phyloP scores from a whole-genome alignment of 805 yeast genomes.

The Aciculoconidium aculeatum region DNA sequence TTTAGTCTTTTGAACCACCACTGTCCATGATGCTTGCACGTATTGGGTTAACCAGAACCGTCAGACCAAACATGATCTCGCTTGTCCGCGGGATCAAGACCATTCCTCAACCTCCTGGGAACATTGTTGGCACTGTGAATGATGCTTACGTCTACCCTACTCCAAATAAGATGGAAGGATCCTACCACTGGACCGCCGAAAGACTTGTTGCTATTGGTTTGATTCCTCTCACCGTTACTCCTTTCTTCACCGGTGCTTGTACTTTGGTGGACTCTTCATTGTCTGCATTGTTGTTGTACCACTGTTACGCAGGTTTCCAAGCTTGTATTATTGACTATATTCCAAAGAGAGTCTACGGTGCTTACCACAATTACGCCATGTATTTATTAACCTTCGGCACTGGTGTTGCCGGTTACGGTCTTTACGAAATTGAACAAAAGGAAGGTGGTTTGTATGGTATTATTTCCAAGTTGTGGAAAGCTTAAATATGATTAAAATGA shows the following conservation, averaged over 20 bases:
- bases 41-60: slow-evolving; percentile 19
- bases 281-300: slow-evolving; percentile 51
- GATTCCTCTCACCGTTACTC: slow-evolving; percentile 59
- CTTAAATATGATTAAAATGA: no score
- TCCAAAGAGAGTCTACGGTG: slow-evolving; percentile 67
- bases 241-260: slow-evolving; percentile 49
- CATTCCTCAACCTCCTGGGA: slow-evolving; percentile 68
- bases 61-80: slow-evolving; percentile 7
- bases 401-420: slow-evolving; percentile 61
- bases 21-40: slow-evolving; percentile 15
- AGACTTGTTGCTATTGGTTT: slow-evolving; percentile 53
- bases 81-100: slow-evolving; percentile 37
- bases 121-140: slow-evolving; percentile 64
- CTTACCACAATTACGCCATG: slow-evolving; percentile 56
- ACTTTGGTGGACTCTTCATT: slow-evolving; percentile 54
- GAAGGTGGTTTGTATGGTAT: slow-evolving; percentile 60
- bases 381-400: slow-evolving; percentile 58
- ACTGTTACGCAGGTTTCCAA: slow-evolving; percentile 66
- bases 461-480: slow-evolving; percentile 34
- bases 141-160: slow-evolving; percentile 64
- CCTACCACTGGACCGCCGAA: slow-evolving; percentile 72
- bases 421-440: slow-evolving; percentile 61
- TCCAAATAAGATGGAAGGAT: slow-evolving; percentile 54
- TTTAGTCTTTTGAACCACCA: slow-evolving; percentile 1
- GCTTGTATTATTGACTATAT: slow-evolving; percentile 76